phyloP scores from a whole-genome alignment of 495 filamentous ascomycete genomes.

The Tuber aestivum region DNA sequence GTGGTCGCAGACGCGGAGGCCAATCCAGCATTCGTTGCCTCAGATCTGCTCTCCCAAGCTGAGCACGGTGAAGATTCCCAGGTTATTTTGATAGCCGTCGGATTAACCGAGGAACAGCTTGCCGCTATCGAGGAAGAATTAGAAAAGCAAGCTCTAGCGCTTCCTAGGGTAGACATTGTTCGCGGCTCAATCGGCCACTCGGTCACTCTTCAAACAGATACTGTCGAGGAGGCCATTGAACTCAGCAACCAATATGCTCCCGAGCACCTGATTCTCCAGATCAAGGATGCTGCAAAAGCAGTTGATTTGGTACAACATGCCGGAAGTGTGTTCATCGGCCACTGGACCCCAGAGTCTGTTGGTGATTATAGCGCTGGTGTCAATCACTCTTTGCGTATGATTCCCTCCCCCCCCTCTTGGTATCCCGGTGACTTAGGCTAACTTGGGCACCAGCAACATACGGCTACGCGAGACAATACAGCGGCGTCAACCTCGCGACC shows the following conservation, averaged over 20 bases:
- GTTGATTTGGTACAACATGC: slow-evolving; percentile 84
- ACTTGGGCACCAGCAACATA: slow-evolving; percentile 69
- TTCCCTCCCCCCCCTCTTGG: slow-evolving; percentile 7
- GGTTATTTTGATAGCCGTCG: slow-evolving; percentile 84
- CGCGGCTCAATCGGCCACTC: slow-evolving; percentile 85
- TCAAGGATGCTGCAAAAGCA: slow-evolving; percentile 62
- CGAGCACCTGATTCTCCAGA: slow-evolving; percentile 90
- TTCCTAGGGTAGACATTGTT: slow-evolving; percentile 89
- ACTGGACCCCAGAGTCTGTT: slow-evolving; percentile 94
- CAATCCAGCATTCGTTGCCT: slow-evolving; percentile 91
- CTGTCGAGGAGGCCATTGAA: slow-evolving; percentile 73
- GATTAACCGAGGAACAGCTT: slow-evolving; percentile 64
- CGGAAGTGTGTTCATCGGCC: slow-evolving; percentile 88
- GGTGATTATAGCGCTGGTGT: slow-evolving; percentile 97
- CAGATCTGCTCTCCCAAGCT: slow-evolving; percentile 88
- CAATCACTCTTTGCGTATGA: slow-evolving; percentile 93
- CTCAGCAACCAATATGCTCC: slow-evolving; percentile 95
- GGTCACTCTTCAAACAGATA: slow-evolving; percentile 74
- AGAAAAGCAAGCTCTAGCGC: slow-evolving; percentile 75
- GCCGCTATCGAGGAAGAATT: slow-evolving; percentile 83
- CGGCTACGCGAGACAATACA: slow-evolving; percentile 96
- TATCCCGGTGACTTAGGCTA: slow-evolving; percentile 9
- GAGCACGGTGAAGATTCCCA: slow-evolving; percentile 95
- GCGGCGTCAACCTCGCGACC: slow-evolving; percentile 88
- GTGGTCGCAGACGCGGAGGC: slow-evolving; percentile 87